Evolutionary conservation across 257 asterid species (phyloP), one percentile per base, ranked within the genome.

Genomic region (Henckelia pumila): DNA sequence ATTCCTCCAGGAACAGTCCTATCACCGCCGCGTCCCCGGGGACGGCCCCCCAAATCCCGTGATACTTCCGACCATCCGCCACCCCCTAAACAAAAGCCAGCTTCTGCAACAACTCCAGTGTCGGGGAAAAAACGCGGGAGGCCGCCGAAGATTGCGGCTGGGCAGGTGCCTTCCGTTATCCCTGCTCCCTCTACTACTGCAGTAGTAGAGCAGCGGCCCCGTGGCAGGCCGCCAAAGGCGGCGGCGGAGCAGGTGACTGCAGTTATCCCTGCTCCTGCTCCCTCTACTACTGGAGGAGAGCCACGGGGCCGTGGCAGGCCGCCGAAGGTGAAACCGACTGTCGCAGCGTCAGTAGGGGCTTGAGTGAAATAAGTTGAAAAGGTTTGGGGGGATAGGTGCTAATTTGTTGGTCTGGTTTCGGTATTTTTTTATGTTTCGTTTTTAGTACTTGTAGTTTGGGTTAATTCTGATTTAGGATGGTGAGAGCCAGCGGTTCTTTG

Each of bases 301-400:
- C 88, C 81, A 0, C 87, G 95, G 10, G 91, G 95, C 0, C 90
- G 97, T 37, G 98, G 98, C 24, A 77, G 98, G 76, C 96, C 92
- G 13, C 96, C 96, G 0, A 92, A 92, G 73, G 92, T 83, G 78
- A 87, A 84, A 67, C 70, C 89, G 19, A 71, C 84, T 0, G 81
- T 58, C 58, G 70, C 89, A n/a, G 80, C 89, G 3, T 67, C 88
- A 0, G 95, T 85, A 13, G 97, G 95, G 73, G 93, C 91, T 61
- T 88, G 80, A 86, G 68, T 73, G 81, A 55, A 55, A 61, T 35
- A 22, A 10, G 59, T 32, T 22, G 0, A 50, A 13, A 61, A 58
- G 49, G 67, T 59, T 63, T 68, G 86, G 82, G 84, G 84, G 63
- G 35, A 14, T 8, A 63, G 73, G 69, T 69, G 80, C 78, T 71